Evolutionary conservation across 441 rosid species (phyloP), one percentile per base, ranked within the genome.

Genomic region (Cnidoscolus chayamansa): DNA sequence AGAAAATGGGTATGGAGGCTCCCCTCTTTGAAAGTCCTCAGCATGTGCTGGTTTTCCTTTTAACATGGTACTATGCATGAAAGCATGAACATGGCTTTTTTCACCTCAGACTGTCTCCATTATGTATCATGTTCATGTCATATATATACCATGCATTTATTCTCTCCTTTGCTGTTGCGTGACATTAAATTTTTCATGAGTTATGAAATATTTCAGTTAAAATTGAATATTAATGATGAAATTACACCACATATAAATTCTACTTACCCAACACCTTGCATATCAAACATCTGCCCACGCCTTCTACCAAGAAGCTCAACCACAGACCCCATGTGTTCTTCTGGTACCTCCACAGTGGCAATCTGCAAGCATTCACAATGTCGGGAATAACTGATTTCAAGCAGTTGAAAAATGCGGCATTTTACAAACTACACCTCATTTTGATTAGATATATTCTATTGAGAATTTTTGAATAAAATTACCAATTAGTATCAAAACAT

Each of bases 221-320:
- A 61, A 8, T 53, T 49, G 35, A 17, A 25, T 43, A 47, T 35
- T 9, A 40, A 43, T 50, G 30, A 72, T 13, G 70, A 63, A 78
- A 13, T 49, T 75, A 62, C 77, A 51, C 51, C 16, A 74, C 37
- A 75, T 16, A 54, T 60, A 64, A 2, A 49, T 74, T 60, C 60
- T 55, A 81, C 92, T 19, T 74, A 92, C 98, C 97, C 97, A 70
- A 85, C 86, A 59, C 88, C 89, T 77, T 90, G 90, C 99, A 92
- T 94, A 81, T 94, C 97, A 81, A 87, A 84, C 97, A 94, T 94
- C 82, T 81, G 93, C 60, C 97, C 99, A 64, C 98, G 97, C 82
- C 99, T 89, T 87, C 71, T 88, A 58, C 99, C 99, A 67, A 94
- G 94, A 82, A 94, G 99, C 82, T 94, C 99, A 82, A 94, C 97